A percentile compares a stretch with the other conserved stretches of the same genome.
Conservation (phyloP, 495 filamentous ascomycete genomes). For the Penicillium cinerascens region DNA sequence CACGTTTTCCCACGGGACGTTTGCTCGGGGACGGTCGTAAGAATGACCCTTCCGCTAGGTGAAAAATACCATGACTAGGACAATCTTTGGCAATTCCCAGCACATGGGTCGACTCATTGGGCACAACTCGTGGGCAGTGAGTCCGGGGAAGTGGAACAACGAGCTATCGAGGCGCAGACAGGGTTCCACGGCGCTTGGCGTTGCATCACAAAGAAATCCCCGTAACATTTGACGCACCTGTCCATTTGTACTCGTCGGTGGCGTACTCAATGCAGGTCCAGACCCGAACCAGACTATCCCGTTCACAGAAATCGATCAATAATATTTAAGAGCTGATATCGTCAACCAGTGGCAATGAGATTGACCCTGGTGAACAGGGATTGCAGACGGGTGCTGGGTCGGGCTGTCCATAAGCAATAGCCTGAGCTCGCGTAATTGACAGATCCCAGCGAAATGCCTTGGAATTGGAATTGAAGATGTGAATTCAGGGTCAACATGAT, state of each 20-base stretch:
- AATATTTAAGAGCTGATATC: not conserved
- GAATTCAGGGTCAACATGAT: too few relatives aligned
- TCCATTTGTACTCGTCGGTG: not conserved
- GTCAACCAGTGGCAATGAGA: not conserved
- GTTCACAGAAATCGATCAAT: not conserved
- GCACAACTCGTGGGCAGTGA: not conserved
- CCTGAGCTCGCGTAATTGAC: too few relatives aligned
- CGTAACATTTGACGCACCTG: not conserved
- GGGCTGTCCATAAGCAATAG: not conserved
- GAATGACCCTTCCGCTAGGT: not conserved
- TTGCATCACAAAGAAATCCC: constrained; percentile 3
- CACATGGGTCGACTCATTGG: not conserved
- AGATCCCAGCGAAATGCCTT: too few relatives aligned
- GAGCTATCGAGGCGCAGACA: constrained; percentile 16
- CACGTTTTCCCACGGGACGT: not conserved
- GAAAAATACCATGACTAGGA: not conserved
- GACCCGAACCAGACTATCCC: not conserved
- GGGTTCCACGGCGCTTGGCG: constrained; percentile 4
- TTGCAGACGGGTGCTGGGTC: not conserved
- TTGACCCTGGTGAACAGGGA: not conserved
- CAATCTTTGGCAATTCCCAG: not conserved
- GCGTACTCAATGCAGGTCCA: not conserved
- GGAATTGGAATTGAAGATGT: not conserved
- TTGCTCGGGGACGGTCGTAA: not conserved
- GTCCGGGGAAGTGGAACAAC: not conserved